Percentiles rank a stretch among this genome's conserved stretches.
These are phyloP conservation scores for Penicillium simplicissimum DNA, from an alignment of 495 filamentous ascomycete species.

Conservation along the genomic window DNA sequence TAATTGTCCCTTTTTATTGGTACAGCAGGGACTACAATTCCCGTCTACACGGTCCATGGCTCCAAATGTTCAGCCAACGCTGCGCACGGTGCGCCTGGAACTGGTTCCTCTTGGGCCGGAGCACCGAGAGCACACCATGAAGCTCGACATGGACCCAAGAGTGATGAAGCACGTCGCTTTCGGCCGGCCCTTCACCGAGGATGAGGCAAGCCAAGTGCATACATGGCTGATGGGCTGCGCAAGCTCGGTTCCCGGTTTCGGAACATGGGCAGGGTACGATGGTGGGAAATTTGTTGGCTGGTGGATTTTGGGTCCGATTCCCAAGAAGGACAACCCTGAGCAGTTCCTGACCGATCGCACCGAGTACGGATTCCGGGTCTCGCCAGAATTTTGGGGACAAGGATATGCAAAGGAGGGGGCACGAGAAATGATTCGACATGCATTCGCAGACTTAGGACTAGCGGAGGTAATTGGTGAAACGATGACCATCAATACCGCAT, in stretches of 20 bases:
- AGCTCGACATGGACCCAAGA: conserved; percentile 17
- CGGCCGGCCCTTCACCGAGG: conserved; percentile 12
- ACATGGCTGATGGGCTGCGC: conserved; percentile 11
- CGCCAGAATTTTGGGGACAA: conserved; percentile 16
- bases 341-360: conserved; percentile 12
- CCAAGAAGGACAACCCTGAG: conserved; percentile 7
- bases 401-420: conserved; percentile 22
- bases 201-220: conserved; percentile 18
- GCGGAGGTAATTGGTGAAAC: conserved; percentile 21
- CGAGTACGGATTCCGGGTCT: conserved; percentile 18
- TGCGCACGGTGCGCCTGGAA: conserved; percentile 12
- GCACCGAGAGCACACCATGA: conserved; percentile 12
- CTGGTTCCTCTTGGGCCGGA: conserved; percentile 14
- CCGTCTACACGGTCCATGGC: too few species aligned
- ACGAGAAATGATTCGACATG: conserved; percentile 12
- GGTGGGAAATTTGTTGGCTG: conserved; percentile 19
- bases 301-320: conserved; percentile 19
- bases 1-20: too few species aligned
- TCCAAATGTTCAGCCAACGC: conserved; percentile 6
- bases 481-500: conserved; percentile 19
- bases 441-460: conserved; percentile 18
- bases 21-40: too few species aligned
- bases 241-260: conserved; percentile 14
- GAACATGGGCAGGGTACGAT: conserved; percentile 17
- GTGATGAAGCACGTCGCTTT: conserved; percentile 22